Conservation (phyloP, 305 asterid species). For the Coffea humblotiana region DNA sequence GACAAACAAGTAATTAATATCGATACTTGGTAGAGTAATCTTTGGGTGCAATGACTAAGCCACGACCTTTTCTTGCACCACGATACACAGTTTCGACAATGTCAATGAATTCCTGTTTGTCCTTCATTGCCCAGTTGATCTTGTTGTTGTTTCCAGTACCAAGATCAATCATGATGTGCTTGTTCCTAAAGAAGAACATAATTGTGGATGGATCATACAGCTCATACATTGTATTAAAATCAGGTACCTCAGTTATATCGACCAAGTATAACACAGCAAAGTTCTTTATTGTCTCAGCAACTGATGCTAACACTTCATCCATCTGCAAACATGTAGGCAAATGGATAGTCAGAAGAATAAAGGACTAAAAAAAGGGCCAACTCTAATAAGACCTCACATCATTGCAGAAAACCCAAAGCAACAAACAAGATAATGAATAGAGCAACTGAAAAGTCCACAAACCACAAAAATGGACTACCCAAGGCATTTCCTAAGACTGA, state of each 20-base stretch:
- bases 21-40: slow-evolving; percentile 95
- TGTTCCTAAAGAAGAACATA: slow-evolving; percentile 90
- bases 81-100: slow-evolving; percentile 78
- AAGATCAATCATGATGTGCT: slow-evolving; percentile 85
- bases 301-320: slow-evolving; percentile 90
- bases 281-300: slow-evolving; percentile 83
- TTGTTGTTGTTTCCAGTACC: slow-evolving; percentile 96
- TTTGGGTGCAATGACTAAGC: slow-evolving; percentile 87
- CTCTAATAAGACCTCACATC: not conserved
- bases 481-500: not conserved
- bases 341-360: not conserved
- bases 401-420: not conserved
- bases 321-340: slow-evolving; percentile 42
- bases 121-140: slow-evolving; percentile 95
- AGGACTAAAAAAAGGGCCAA: not conserved
- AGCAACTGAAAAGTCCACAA: not conserved
- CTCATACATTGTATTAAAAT: slow-evolving; percentile 92
- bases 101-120: slow-evolving; percentile 87
- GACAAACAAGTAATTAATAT: slow-evolving; percentile 34
- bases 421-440: not conserved
- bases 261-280: slow-evolving; percentile 83
- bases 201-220: slow-evolving; percentile 78
- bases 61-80: slow-evolving; percentile 95
- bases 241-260: slow-evolving; percentile 82
- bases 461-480: too few species aligned